Evolutionary conservation across 306 rosid genomes (phyloP), one percentile per base, ranked within the genome.

Genomic region (Crotalaria pallida): DNA sequence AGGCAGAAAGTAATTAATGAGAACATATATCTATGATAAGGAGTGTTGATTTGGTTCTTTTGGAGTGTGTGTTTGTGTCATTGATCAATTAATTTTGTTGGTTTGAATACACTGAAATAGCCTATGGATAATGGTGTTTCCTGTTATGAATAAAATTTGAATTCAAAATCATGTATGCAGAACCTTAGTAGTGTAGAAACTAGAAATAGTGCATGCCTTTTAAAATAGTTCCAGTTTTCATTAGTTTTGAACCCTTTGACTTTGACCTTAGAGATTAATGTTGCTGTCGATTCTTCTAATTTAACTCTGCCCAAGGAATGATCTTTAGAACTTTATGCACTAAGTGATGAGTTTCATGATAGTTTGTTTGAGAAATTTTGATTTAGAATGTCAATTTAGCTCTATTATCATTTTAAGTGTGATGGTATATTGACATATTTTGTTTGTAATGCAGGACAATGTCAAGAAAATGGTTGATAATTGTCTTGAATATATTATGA

Each of bases 401-500:
- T 65, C 27, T 65, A 48, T 52, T 51, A 33, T 53, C 56, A 17
- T 19, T 62, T 16, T 29, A 15, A 66, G 21, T 33, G 22, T 72
- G 18, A 33, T 63, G 50, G 31, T 51, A 59, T 75, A 62, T 73
- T 71, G 15, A 77, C 76, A 15, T 33, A 72, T 58, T 13, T 63
- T 77, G n/a, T 65, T 48, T 58, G 33, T 79, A 51, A 77, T 83
- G 87, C 92, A 94, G 99, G 97, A 77, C 34, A 51, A 69, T 18
- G 87, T 86, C 50, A 78, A 75, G 85, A 69, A 6, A 61, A 71
- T 71, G 91, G 96, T 70, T 34, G 78, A 77, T 64, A 73, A 57
- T 63, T 88, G 85, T 80, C 89, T 88, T 45, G 84, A 88, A 62
- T 91, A 85, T 80, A 80, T 90, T 8, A 73, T 87, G 87, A 65